Base-by-base conservation (phyloP, 371 early-diverging fungal species). In the Mycotypha africana region DNA sequence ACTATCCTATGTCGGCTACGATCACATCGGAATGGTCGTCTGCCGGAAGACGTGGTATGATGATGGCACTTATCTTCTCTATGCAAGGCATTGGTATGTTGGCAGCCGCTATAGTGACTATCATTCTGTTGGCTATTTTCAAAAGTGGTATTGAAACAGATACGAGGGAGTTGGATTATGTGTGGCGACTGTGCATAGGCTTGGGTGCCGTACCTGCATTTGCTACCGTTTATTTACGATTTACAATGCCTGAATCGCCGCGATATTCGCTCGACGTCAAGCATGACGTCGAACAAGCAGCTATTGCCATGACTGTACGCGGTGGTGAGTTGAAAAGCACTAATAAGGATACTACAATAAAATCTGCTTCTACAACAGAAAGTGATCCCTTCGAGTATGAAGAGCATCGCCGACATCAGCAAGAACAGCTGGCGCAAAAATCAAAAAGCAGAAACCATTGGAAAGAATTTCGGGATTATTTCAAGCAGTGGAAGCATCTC, bases 31-130 rank as follows among this genome's bases (percentile, higher is more conserved):
- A 92, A 62, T 90, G 88, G 56, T 86, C 91, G 16, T 78, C 84
- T 4, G 77, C 81, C 19, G 66, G 77, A 30, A 75, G 78, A 49
- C 81, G 93, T 38, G 93, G 93, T 39, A 78, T 78, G 32, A 87
- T 90, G 89, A 84, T 91, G 62, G 85, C 91, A 2, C 79, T 85
- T 17, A 89, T 92, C 30, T 92, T 91, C 61, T 81, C 89, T 20
- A 89, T 89, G 89, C 93, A 91, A 60, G 93, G 91, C 16, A 40
- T 91, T 35, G 93, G 91, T 20, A 85, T 84, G 44, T 60, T 91
- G 3, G 55, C 82, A 5, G 85, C 88, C 2, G 70, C 79, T 16
- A 38, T 89, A 17, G 84, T 89, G 21, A 74, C 78, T 3, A 51
- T 89, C 3, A 49, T 84, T 38, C 34, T 53, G 2, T 63, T 90